Evolutionary conservation across 1,284 basidiomycete species (phyloP).

Genomic region (Trametes polyzona): DNA sequence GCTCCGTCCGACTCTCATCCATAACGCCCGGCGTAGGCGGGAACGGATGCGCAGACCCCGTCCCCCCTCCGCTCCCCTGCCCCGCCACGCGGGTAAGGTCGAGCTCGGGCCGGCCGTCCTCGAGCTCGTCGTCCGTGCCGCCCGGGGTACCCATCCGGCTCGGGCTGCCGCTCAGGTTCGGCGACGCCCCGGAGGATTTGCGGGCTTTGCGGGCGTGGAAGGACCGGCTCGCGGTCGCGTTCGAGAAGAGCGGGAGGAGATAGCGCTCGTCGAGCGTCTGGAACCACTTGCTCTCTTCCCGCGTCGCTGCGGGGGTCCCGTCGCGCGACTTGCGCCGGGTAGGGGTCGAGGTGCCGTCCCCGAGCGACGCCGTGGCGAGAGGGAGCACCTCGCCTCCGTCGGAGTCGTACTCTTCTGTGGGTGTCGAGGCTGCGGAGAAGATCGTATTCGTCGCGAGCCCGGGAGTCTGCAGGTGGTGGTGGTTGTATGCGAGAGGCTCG

Average conservation of each 20-base stretch:
- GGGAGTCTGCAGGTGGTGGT: slow-evolving; percentile 54
- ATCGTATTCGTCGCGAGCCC: slow-evolving; percentile 38
- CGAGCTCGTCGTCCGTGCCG: slow-evolving; percentile 57
- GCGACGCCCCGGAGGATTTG: slow-evolving; percentile 39
- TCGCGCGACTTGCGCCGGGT: slow-evolving; percentile 24
- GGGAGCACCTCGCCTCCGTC: slow-evolving; percentile 79
- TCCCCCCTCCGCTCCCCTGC: neutral
- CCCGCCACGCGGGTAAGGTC: slow-evolving; percentile 36
- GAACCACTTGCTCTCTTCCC: slow-evolving; percentile 90
- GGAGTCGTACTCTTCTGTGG: slow-evolving; percentile 68
- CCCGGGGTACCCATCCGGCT: slow-evolving; percentile 49
- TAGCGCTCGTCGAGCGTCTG: slow-evolving; percentile 94
- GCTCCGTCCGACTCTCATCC: slow-evolving; percentile 59
- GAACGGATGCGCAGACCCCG: slow-evolving; percentile 29
- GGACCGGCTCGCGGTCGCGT: slow-evolving; percentile 87
- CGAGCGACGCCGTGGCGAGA: slow-evolving; percentile 53
- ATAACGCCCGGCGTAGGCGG: slow-evolving; percentile 36
- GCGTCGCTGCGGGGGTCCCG: slow-evolving; percentile 24
- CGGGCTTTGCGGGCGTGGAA: slow-evolving; percentile 82
- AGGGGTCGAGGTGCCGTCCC: slow-evolving; percentile 16
- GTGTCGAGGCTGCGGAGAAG: slow-evolving; percentile 64
- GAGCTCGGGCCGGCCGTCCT: slow-evolving; percentile 38
- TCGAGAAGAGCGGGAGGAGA: slow-evolving; percentile 92
- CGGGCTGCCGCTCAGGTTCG: slow-evolving; percentile 29
- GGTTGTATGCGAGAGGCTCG: slow-evolving; percentile 52